Percentiles rank a stretch among this genome's conserved stretches.
Evolutionary conservation across 2,329 filamentous ascomycete species (phyloP).

Genomic region (Malbranchea cinnamomea): DNA sequence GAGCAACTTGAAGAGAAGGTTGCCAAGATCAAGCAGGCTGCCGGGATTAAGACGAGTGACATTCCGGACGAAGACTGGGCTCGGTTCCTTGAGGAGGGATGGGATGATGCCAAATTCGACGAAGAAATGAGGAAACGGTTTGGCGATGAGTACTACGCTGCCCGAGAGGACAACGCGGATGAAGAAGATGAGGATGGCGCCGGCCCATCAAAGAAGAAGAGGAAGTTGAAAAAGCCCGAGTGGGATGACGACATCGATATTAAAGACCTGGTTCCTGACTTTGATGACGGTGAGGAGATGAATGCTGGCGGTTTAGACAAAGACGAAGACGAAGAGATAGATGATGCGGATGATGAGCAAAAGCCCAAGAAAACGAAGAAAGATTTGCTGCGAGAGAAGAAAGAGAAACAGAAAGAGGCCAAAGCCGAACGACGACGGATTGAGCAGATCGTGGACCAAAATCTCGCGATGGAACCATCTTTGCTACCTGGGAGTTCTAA

Average conservation of each 20-base stretch:
- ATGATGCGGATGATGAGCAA: slow-evolving; percentile 21
- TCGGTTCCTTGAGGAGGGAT: slow-evolving; percentile 70
- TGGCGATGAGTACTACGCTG: slow-evolving; percentile 78
- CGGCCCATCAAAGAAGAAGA: slow-evolving; percentile 43
- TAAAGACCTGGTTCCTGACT: slow-evolving; percentile 77
- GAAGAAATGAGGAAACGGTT: slow-evolving; percentile 78
- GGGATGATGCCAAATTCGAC: slow-evolving; percentile 84
- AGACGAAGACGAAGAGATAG: slow-evolving; percentile 32
- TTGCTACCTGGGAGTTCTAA: slow-evolving; percentile 40
- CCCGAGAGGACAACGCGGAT: slow-evolving; percentile 41
- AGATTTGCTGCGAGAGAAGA: slow-evolving; percentile 34
- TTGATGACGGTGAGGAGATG: slow-evolving; percentile 51
- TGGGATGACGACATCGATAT: slow-evolving; percentile 99
- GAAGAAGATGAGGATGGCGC: slow-evolving; percentile 22
- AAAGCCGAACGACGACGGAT: slow-evolving; percentile 70
- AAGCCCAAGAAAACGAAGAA: slow-evolving; percentile 24
- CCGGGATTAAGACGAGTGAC: slow-evolving; percentile 55
- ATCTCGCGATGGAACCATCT: slow-evolving; percentile 57
- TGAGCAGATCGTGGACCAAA: slow-evolving; percentile 71
- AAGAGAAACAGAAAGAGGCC: slow-evolving; percentile 53
- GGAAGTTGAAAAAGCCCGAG: slow-evolving; percentile 61
- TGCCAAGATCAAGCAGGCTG: slow-evolving; percentile 74
- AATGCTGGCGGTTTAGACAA: slow-evolving; percentile 43
- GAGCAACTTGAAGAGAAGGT: slow-evolving; percentile 84
- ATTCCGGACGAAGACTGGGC: slow-evolving; percentile 68